Evolutionary conservation across 2,329 filamentous ascomycete genomes (phyloP), one percentile per base, ranked within the genome.

Genomic region (Ascocoryne sarcoides): DNA sequence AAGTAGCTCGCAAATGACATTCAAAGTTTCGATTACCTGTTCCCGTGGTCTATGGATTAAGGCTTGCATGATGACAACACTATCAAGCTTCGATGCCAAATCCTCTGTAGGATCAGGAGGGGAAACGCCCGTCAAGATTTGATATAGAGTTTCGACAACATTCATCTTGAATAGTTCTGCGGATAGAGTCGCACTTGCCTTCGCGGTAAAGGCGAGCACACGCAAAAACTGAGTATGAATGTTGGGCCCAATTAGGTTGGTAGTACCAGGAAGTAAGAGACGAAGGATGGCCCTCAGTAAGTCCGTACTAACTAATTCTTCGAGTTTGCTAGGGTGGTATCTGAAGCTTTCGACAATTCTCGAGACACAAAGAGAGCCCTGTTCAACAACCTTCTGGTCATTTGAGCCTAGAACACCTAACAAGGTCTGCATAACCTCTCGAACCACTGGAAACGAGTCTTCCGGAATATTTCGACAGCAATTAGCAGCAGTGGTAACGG

Each of bases 41-140:
- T 98, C 93, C 42, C 89, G 81, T 5, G 92, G 92, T 30, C 90
- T 81, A 58, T 96, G 92, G 38, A 98, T 95, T 48, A 98, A 71
- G 28, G 93, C 88, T 65, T 98, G 92, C 93, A 98, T 98, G 55
- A 98, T 92, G 33, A 98, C 77, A 40, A 96, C 90, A 57, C 88
- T 95, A 62, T 96, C 90, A 49, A 96, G 82, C 64, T 93, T 95
- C 28, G 77, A 82, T 20, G 80, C 83, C 42, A 87, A 76, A 59
- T 90, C 81, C 26, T 88, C 80, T 1, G 74, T 80, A 23, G 82
- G 84, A 47, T 71, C 76, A 1, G 92, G 92, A 2, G 92, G 89
- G 0, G 92, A 96, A 2, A 98, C 87, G 15, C 92, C 92, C 0
- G 92, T 96, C 36, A 98, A 66, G 31, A 98, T 96, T 62, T 98